These are phyloP conservation scores for Phytophthora tubulina DNA, from an alignment of 352 stramenopile species.

Conservation along the genomic window DNA sequence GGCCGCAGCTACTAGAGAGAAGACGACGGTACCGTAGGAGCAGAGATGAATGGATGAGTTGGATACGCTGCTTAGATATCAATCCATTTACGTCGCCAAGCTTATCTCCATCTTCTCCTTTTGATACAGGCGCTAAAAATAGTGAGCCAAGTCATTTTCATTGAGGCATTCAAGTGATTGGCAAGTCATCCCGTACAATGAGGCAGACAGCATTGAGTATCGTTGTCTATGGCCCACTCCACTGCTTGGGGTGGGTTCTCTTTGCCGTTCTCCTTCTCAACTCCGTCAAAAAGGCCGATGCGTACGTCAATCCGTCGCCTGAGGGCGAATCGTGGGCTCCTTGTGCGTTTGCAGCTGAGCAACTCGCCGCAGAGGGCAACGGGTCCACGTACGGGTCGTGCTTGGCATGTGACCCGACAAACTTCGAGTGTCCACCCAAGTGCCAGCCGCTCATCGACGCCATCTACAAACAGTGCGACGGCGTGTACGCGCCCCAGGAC, in stretches of 20 bases:
- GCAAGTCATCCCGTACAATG: conserved; percentile 2
- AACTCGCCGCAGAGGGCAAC: conserved; percentile 65
- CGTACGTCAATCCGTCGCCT: conserved; percentile 63
- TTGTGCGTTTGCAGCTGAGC: conserved; percentile 57
- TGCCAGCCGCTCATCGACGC: conserved; percentile 79
- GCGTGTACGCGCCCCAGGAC: conserved; percentile 69
- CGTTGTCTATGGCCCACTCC: conserved; percentile 13
- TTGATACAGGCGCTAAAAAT: conserved; percentile 27
- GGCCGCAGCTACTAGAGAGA: conserved; percentile 83
- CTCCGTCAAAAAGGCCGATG: conserved; percentile 21
- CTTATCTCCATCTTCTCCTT: neutral
- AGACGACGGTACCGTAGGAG: conserved; percentile 10
- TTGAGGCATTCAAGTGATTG: conserved; percentile 13
- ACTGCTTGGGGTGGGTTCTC: conserved; percentile 28
- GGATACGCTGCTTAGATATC: conserved; percentile 29
- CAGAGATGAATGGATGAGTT: conserved; percentile 27
- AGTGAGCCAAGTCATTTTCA: neutral
- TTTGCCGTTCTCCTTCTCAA: conserved; percentile 31
- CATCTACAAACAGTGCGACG: conserved; percentile 73
- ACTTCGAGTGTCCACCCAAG: conserved; percentile 64
- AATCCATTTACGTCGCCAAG: conserved; percentile 17
- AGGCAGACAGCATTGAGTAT: conserved; percentile 21
- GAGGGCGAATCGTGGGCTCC: conserved; percentile 71
- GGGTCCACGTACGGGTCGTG: conserved; percentile 74
- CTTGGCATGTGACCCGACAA: conserved; percentile 63